A percentile compares a stretch with the other conserved stretches of the same genome.
Conservation (phyloP, 2,329 filamentous ascomycete species). For the Aureobasidium vineae region DNA sequence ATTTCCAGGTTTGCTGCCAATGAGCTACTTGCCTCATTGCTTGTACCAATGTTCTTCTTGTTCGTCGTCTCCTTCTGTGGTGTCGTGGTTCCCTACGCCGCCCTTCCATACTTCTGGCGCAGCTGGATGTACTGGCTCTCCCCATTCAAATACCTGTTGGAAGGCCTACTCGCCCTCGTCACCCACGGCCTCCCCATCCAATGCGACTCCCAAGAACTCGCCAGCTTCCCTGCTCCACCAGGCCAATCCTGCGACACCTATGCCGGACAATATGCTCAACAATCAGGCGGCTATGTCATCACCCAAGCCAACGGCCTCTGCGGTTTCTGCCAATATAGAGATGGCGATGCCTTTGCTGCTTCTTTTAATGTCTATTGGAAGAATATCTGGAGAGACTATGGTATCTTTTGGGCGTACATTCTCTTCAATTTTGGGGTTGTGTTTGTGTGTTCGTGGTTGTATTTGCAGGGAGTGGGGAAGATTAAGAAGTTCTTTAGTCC, state of each 20-base stretch:
- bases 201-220: conserved; percentile 45
- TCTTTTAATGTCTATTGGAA: conserved; percentile 44
- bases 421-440: conserved; percentile 60
- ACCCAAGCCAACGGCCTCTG: conserved; percentile 53
- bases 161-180: conserved; percentile 38
- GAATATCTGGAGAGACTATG: conserved; percentile 62
- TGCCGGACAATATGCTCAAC: conserved; percentile 41
- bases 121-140: conserved; percentile 74
- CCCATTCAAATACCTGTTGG: conserved; percentile 62
- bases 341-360: conserved; percentile 49
- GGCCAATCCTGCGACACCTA: conserved; percentile 44
- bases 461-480: conserved; percentile 46
- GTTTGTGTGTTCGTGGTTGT: conserved; percentile 57
- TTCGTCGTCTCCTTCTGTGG: conserved; percentile 70
- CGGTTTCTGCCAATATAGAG: conserved; percentile 47
- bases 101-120: conserved; percentile 67
- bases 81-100: conserved; percentile 64
- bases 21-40: conserved; percentile 59
- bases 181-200: conserved; percentile 47
- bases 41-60: conserved; percentile 72
- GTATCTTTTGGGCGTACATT: conserved; percentile 58
- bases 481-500: conserved; percentile 40
- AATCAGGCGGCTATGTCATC: conserved; percentile 43
- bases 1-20: conserved; percentile 62
- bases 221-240: conserved; percentile 38